These are phyloP conservation scores for Trametes meyenii DNA, from an alignment of 768 basidiomycete species.

Conservation along the genomic window DNA sequence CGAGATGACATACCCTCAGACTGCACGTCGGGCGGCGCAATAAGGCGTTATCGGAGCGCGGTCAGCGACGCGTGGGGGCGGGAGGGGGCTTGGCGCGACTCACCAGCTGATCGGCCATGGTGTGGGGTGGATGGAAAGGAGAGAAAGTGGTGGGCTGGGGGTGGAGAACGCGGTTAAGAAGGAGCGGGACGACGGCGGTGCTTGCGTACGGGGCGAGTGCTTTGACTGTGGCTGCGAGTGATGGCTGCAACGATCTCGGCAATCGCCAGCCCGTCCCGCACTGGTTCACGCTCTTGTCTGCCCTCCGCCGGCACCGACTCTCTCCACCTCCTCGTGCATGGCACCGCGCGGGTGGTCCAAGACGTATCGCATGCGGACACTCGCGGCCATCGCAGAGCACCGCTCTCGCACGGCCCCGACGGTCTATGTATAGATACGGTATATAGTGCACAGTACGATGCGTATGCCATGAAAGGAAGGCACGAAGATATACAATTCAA, in stretches of 20 bases:
- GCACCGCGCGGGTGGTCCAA: neutral
- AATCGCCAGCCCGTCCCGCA: slow-evolving; percentile 29
- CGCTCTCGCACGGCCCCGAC: neutral
- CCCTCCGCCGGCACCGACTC: neutral
- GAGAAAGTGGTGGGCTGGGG: slow-evolving; percentile 4
- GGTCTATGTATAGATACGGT: slow-evolving; percentile 4
- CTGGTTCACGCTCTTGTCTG: slow-evolving; percentile 19
- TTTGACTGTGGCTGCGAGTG: slow-evolving; percentile 9
- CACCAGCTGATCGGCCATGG: slow-evolving; percentile 60
- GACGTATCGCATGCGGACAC: neutral
- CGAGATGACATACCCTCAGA: slow-evolving; percentile 29
- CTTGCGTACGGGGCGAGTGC: slow-evolving; percentile 4
- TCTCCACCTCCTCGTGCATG: neutral
- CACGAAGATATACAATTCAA: neutral
- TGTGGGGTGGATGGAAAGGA: slow-evolving; percentile 16
- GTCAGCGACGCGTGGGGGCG: slow-evolving; percentile 7
- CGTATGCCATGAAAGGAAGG: neutral
- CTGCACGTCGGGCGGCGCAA: slow-evolving; percentile 8
- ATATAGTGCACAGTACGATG: slow-evolving; percentile 1
- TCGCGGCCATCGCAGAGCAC: neutral
- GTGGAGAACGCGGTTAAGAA: slow-evolving; percentile 17
- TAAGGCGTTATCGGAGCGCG: neutral
- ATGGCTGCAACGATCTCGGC: slow-evolving; percentile 32
- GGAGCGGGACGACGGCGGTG: slow-evolving; percentile 24
- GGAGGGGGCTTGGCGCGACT: slow-evolving; percentile 25